A percentile compares a stretch with the other conserved stretches of the same genome.
phyloP scores from a whole-genome alignment of 345 rosid species.

The Geranium rotundifolium region DNA sequence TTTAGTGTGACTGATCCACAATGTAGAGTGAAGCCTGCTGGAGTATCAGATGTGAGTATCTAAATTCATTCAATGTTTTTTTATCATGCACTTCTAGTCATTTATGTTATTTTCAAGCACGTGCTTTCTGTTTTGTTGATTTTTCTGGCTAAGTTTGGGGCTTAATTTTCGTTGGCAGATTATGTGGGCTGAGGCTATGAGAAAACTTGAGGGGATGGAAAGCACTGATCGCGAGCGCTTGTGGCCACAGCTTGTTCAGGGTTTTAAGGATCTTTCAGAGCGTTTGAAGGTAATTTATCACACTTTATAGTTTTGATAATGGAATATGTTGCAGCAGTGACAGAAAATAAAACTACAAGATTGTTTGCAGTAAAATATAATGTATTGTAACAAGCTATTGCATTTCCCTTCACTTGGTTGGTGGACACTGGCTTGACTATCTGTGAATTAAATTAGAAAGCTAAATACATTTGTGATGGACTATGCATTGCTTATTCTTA shows the following conservation, averaged over 20 bases:
- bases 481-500: too few relatives aligned
- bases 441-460: too few relatives aligned
- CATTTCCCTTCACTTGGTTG: too few relatives aligned
- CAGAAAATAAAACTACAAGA: too few relatives aligned
- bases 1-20: conserved; percentile 81
- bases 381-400: too few relatives aligned
- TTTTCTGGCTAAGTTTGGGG: conserved; percentile 15
- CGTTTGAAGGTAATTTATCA: conserved; percentile 58
- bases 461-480: too few relatives aligned
- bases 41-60: conserved; percentile 83
- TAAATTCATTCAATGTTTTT: conserved; percentile 1
- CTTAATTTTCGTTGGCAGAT: conserved; percentile 59
- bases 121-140: background rate
- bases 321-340: too few relatives aligned
- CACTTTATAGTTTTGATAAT: too few relatives aligned
- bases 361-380: too few relatives aligned
- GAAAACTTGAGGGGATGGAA: conserved; percentile 93
- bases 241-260: conserved; percentile 97
- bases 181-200: conserved; percentile 97
- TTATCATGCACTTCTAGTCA: background rate
- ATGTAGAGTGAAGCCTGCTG: conserved; percentile 68
- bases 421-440: too few relatives aligned
- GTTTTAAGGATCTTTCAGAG: conserved; percentile 86
- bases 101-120: conserved; percentile 5
- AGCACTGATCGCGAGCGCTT: conserved; percentile 78